These are phyloP conservation scores for Puccinellia tenuiflora DNA, from an alignment of 176 grass and related monocot genomes.

Conservation along the genomic window DNA sequence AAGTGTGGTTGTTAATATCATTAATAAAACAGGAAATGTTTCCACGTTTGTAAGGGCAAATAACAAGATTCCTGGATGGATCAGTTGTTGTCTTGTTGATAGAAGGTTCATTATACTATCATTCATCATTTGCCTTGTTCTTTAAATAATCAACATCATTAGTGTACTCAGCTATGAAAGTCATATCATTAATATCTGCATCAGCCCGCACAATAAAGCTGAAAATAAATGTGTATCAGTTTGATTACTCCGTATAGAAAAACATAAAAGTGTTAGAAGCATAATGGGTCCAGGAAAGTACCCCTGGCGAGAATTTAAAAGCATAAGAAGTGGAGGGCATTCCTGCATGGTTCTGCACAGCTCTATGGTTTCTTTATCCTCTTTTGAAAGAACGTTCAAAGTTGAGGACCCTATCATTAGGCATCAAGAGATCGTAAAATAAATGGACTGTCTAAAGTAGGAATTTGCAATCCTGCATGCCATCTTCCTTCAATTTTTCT, in stretches of 20 bases:
- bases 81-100: too few relatives aligned
- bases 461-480: constrained; percentile 40
- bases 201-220: constrained; percentile 79
- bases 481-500: constrained; percentile 60
- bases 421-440: not conserved
- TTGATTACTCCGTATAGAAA: not conserved
- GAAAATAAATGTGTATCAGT: constrained; percentile 17
- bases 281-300: constrained; percentile 25
- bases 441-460: too few relatives aligned
- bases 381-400: constrained; percentile 59
- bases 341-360: constrained; percentile 60
- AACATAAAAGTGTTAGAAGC: not conserved
- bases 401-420: not conserved
- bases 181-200: constrained; percentile 74
- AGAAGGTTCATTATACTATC: constrained; percentile 95
- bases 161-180: constrained; percentile 55
- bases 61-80: too few relatives aligned
- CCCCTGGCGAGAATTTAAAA: constrained; percentile 62
- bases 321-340: constrained; percentile 64
- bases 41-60: too few relatives aligned
- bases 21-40: too few relatives aligned
- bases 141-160: constrained; percentile 71
- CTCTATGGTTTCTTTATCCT: constrained; percentile 65
- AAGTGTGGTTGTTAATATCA: too few relatives aligned
- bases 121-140: constrained; percentile 47